Conservation (phyloP, 345 rosid genomes). For the Conringia planisiliqua region DNA sequence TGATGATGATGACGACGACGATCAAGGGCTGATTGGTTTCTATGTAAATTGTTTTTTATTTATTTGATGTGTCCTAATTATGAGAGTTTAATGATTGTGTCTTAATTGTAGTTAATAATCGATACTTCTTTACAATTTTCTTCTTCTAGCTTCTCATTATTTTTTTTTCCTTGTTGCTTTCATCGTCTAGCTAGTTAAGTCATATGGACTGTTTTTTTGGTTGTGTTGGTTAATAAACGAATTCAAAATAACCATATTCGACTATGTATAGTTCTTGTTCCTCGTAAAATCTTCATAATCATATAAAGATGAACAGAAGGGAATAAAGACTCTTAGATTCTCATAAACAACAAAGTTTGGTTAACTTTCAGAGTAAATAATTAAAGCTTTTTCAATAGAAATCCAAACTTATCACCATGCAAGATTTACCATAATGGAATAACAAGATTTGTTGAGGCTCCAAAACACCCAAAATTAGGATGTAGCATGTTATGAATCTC, state of each 20-base stretch:
- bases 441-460: background rate
- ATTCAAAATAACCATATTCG: background rate
- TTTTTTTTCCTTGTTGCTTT: background rate
- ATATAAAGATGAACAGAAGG: background rate
- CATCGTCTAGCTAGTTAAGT: background rate
- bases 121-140: background rate
- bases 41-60: constrained; percentile 7
- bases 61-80: background rate
- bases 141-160: constrained; percentile 2
- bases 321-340: background rate
- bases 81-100: constrained; percentile 20
- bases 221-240: background rate
- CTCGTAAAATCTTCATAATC: background rate
- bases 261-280: constrained; percentile 3
- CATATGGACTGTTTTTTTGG: background rate
- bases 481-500: background rate
- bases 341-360: background rate
- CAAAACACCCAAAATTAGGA: background rate
- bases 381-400: background rate
- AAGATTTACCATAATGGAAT: background rate
- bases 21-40: constrained; percentile 11
- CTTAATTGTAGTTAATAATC: constrained; percentile 11
- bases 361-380: background rate
- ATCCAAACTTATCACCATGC: background rate
- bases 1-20: constrained; percentile 1